These are phyloP conservation scores for Cryphonectria carpinicola DNA, from an alignment of 2,329 filamentous ascomycete species.

Conservation along the genomic window DNA sequence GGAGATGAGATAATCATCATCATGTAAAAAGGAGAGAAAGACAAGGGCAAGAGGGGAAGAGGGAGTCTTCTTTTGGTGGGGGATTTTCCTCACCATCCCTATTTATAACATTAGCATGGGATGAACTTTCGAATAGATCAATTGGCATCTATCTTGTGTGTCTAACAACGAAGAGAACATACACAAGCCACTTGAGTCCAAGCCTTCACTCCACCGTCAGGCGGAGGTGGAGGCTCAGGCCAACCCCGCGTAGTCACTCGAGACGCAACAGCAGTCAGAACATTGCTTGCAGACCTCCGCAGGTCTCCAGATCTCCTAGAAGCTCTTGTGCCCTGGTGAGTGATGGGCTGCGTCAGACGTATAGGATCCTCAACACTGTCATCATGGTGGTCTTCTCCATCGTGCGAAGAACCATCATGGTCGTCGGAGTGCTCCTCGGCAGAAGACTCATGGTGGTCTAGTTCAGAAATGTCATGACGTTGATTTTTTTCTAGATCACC, in stretches of 20 bases:
- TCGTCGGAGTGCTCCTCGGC: conserved; percentile 10
- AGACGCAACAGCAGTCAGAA: conserved; percentile 28
- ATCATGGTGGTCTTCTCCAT: not conserved
- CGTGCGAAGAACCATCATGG: conserved; percentile 12
- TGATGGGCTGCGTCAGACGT: conserved; percentile 8
- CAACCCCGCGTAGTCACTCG: conserved; percentile 45
- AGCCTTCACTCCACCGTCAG: conserved; percentile 49
- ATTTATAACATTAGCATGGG: conserved; percentile 12
- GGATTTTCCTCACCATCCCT: conserved; percentile 23
- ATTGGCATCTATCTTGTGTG: not conserved
- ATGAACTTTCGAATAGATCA: not conserved
- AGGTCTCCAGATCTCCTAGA: conserved; percentile 22
- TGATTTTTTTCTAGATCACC: conserved; percentile 17
- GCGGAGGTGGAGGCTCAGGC: conserved; percentile 47
- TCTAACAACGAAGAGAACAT: conserved; percentile 11
- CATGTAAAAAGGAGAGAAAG: too few relatives aligned
- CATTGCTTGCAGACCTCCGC: conserved; percentile 27
- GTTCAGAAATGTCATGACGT: not conserved
- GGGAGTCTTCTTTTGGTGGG: not conserved
- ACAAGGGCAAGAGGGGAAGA: too few relatives aligned
- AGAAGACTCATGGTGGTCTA: not conserved
- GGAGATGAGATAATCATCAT: too few relatives aligned
- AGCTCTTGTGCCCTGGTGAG: conserved; percentile 17
- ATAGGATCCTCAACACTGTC: not conserved
- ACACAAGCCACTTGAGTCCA: conserved; percentile 43